These are phyloP conservation scores for Ampelomyces quisqualis DNA, from an alignment of 2,329 filamentous ascomycete species.

Conservation along the genomic window DNA sequence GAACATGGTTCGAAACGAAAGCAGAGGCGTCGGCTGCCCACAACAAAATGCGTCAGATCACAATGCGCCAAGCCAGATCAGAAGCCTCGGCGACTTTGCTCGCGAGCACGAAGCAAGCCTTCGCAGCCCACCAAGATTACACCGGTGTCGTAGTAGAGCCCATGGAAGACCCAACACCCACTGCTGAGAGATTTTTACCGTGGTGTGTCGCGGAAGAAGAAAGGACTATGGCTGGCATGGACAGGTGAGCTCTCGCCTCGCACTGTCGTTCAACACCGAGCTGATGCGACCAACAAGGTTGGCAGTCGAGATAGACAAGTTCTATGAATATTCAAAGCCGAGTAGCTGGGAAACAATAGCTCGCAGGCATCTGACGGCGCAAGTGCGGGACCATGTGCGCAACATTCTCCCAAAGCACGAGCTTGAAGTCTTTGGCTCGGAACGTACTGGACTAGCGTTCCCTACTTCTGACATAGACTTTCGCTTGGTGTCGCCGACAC, in stretches of 20 bases:
- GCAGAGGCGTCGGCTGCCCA: no score
- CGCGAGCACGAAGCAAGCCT: slow-evolving; percentile 7
- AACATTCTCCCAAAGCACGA: slow-evolving; percentile 21
- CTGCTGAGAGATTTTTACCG: slow-evolving; percentile 17
- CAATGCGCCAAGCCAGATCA: not conserved
- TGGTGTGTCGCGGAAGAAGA: slow-evolving; percentile 15
- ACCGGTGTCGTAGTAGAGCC: slow-evolving; percentile 19
- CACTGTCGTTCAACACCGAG: not conserved
- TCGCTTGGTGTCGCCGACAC: slow-evolving; percentile 36
- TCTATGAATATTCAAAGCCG: slow-evolving; percentile 38
- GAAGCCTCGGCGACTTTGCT: no score
- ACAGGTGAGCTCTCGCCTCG: slow-evolving; percentile 6
- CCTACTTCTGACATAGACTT: slow-evolving; percentile 58
- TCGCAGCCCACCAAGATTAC: slow-evolving; percentile 18
- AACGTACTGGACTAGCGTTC: slow-evolving; percentile 54
- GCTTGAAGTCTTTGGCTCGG: slow-evolving; percentile 56
- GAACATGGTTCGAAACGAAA: no score
- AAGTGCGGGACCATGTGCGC: slow-evolving; percentile 25
- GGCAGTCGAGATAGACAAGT: slow-evolving; percentile 28
- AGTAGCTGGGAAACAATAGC: slow-evolving; percentile 47
- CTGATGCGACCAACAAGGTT: slow-evolving; percentile 16
- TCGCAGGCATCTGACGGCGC: slow-evolving; percentile 37
- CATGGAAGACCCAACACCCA: not conserved
- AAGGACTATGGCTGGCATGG: slow-evolving; percentile 5
- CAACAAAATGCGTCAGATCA: no score